phyloP scores from a whole-genome alignment of 2,329 filamentous ascomycete species.

The Fusarium newnesense region DNA sequence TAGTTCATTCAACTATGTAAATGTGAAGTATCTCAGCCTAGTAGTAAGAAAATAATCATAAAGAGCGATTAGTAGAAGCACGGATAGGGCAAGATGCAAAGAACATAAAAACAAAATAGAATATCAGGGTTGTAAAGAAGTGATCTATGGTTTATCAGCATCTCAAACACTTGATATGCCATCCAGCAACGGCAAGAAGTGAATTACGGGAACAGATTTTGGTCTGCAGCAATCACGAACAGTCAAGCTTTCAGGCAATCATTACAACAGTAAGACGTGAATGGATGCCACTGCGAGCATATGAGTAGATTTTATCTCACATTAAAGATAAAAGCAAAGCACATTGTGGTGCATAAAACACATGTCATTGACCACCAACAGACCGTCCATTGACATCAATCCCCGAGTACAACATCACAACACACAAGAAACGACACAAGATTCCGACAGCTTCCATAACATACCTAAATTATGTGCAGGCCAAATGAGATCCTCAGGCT shows the following conservation, averaged over 20 bases:
- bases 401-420: not conserved
- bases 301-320: rapidly evolving
- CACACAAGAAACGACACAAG: rapidly evolving
- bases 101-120: no score
- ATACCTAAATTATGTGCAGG: rapidly evolving
- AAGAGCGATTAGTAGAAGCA: no score
- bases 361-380: not conserved
- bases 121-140: rapidly evolving
- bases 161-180: no score
- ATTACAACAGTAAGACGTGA: not conserved
- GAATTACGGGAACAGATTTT: rapidly evolving
- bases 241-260: rapidly evolving
- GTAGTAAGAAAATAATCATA: no score
- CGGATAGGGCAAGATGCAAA: no score
- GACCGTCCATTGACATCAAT: not conserved
- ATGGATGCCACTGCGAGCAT: rapidly evolving
- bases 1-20: no score
- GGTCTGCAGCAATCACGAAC: rapidly evolving
- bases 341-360: not conserved
- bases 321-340: rapidly evolving
- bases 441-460: rapidly evolving
- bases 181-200: not conserved
- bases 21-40: no score
- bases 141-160: not conserved
- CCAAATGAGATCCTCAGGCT: not conserved